Base-by-base conservation (phyloP, 768 basidiomycete genomes). In the Lanmaoa pseudosensibilis region DNA sequence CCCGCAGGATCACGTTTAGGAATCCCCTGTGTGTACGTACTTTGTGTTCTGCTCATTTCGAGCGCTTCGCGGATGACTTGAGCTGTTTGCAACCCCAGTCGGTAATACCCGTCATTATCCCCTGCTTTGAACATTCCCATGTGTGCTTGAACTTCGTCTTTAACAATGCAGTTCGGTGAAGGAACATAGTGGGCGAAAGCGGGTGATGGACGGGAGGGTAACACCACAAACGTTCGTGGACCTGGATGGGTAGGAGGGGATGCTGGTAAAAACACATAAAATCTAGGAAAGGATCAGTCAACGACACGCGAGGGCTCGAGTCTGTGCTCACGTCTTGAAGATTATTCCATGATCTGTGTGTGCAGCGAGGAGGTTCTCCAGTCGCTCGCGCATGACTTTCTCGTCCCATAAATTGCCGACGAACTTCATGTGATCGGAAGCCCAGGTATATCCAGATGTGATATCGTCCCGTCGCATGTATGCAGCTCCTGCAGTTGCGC, bases 71-170 rank as follows among this genome's bases (percentile, higher is more conserved):
- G 77, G 55, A 92, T 81, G 25, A 84, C 62, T 48, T 82, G 77
- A 18, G 84, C 86, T 1, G 83, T 81, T 44, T 80, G 74, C 37
- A 95, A 74, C 1, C 93, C 94, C 8, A 97, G 77, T 62, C 85
- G 84, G 66, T 95, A 95, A 72, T 93, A 97, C 19, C 93, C 93
- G 62, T 95, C 93, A 65, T 97, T 96, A 23, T 83, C 85, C 60
- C 77, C 80, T 6, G 83, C 80, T 55, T 81, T 79, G 73, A 97
- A 98, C 89, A 98, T 96, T 34, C 86, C 86, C 36, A 84, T 90
- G 67, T 98, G 94, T 7, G 92, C 94, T 56, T 87, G 78, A 10
- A 95, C 73, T 70, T 96, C 94, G 65, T 94, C 88, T 23, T 78
- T 57, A 0, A 87, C 88, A 25, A 87, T 68, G 4, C 75, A 80